A percentile compares a stretch with the other conserved stretches of the same genome.
These are phyloP conservation scores for Paralagenidium karlingii DNA, from an alignment of 352 stramenopile genomes.

Conservation along the genomic window DNA sequence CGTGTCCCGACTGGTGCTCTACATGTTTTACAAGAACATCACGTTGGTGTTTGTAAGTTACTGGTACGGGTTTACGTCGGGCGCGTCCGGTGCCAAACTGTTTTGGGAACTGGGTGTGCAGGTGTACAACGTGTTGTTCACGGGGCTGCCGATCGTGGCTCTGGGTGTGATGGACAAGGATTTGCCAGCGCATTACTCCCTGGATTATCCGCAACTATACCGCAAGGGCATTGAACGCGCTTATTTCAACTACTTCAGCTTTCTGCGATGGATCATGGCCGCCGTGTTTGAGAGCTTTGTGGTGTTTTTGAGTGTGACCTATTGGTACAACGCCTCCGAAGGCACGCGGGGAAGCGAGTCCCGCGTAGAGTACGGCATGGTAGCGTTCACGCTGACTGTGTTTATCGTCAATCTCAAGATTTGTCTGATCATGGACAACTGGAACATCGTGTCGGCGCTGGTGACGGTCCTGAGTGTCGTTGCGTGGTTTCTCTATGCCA, in stretches of 20 bases:
- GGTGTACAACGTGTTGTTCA: constrained; percentile 93
- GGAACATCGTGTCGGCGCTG: constrained; percentile 42
- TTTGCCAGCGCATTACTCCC: constrained; percentile 50
- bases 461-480: constrained; percentile 55
- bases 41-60: constrained; percentile 84
- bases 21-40: constrained; percentile 94
- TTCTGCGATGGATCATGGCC: constrained; percentile 63
- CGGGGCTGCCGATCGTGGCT: constrained; percentile 83
- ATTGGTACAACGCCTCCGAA: constrained; percentile 59
- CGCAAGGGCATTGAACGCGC: constrained; percentile 39
- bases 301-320: constrained; percentile 71
- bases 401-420: constrained; percentile 93
- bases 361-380: constrained; percentile 71
- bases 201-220: constrained; percentile 73
- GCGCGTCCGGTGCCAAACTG: constrained; percentile 82
- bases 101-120: constrained; percentile 80
- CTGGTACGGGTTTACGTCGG: constrained; percentile 88
- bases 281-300: constrained; percentile 69
- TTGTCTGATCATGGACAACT: constrained; percentile 68
- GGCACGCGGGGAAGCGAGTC: constrained; percentile 43
- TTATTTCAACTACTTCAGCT: constrained; percentile 74
- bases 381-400: constrained; percentile 87
- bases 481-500: constrained; percentile 53
- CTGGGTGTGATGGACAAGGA: constrained; percentile 79
- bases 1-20: constrained; percentile 84